phyloP scores from a whole-genome alignment of 192 early-diverging fungal genomes.

The Gonapodya prolifera region DNA sequence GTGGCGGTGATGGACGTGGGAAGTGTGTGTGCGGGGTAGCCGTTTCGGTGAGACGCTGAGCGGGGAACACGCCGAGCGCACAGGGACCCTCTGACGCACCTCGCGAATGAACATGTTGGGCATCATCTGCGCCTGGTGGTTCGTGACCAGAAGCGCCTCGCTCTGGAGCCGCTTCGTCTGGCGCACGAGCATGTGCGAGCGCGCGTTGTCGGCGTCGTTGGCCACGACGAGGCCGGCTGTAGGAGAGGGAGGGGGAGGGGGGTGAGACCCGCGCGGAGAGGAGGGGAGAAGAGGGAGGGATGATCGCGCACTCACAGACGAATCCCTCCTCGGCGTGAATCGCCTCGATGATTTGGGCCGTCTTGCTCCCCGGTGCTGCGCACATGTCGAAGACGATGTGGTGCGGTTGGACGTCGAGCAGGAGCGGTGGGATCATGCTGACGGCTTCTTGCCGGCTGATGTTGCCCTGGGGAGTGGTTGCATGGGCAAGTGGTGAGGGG shows the following conservation, averaged over 20 bases:
- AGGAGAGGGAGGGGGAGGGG: too few species aligned
- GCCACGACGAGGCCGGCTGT: constrained; percentile 80
- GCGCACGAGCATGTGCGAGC: constrained; percentile 87
- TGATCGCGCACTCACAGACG: constrained; percentile 26
- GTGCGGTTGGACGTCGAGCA: constrained; percentile 77
- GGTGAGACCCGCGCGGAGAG: not conserved
- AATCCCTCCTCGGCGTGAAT: constrained; percentile 22
- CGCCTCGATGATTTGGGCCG: constrained; percentile 62
- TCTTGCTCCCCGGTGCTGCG: constrained; percentile 97
- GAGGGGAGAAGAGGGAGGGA: constrained; percentile 14
- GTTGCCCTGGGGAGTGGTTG: constrained; percentile 51
- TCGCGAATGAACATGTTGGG: constrained; percentile 48
- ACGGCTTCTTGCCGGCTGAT: constrained; percentile 93
- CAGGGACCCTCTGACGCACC: not conserved
- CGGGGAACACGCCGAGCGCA: too few species aligned
- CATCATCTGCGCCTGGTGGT: constrained; percentile 87
- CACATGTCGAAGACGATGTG: constrained; percentile 88
- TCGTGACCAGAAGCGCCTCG: constrained; percentile 85
- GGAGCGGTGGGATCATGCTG: constrained; percentile 92
- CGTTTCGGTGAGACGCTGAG: too few species aligned
- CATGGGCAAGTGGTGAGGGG: not conserved
- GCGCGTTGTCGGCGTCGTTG: constrained; percentile 87
- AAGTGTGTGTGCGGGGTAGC: too few species aligned
- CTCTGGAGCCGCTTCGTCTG: constrained; percentile 90
- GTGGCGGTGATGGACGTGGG: too few species aligned